Evolutionary conservation across 495 filamentous ascomycete species (phyloP), one percentile per base, ranked within the genome.

Genomic region (Monascus purpureus): DNA sequence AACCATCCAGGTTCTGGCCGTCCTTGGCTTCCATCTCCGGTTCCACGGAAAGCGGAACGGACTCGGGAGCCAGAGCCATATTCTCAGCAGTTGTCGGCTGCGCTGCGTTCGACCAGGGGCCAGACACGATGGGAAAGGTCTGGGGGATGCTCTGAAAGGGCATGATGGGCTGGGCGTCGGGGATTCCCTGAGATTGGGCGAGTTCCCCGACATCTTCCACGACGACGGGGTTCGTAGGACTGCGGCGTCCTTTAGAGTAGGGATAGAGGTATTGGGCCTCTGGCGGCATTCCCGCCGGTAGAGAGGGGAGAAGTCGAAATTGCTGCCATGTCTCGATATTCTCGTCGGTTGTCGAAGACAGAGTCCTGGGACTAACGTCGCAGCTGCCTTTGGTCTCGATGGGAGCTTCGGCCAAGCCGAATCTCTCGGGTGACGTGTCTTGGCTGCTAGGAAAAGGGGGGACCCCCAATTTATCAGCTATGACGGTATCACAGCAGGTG

Each of bases 311-410:
- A 19, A 65, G 36, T 17, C 58, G 59, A 26, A 58, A 60, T 2
- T 55, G 57, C 17, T 55, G 50, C 59, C 58, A 65, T 26, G 52
- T 44, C 34, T 63, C 57, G 29, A 57, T 59, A 37, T 61, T 59
- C 36, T 65, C 61, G 32, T 65, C 61, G 31, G 55, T 39, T 18
- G 58, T 56, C n/a, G 55, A 58, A 15, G 55, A 59, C n/a, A 60
- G 35, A 1, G 59, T 61, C 32, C 49, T 43, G 16, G 61, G 59
- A 34, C 59, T 63, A 29, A 65, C 49, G 9, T 58, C 60, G 25
- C 55, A 52, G 25, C 59, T 61, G 19, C 52, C 47, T n/a, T 50
- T 53, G 13, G 53, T 53, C 24, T 60, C 53, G 32, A 48, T 33
- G 15, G 39, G 27, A 23, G 43, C 53, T 35, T 59, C 58, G 15